Evolutionary conservation across 129 eudicot genomes (phyloP), one percentile per base, ranked within the genome.

Genomic region (Artemisia tridentata): DNA sequence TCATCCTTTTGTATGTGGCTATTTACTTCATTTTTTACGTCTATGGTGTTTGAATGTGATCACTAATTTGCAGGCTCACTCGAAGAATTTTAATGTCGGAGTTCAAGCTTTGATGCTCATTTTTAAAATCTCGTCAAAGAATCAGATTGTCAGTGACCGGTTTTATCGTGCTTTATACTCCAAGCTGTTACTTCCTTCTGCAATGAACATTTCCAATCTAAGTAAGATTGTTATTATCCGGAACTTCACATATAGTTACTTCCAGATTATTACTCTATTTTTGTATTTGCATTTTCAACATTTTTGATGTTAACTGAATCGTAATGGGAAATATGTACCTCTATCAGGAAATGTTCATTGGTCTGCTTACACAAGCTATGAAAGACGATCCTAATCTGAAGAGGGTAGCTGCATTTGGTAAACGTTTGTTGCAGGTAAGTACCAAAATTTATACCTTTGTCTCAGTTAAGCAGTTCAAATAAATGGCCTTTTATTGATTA

Each of bases 111-210:
- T 95, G 34, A 86, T 90, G 96, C 97, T 95, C 79, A 88, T 90
- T 67, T 93, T 88, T 50, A 95, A 90, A 75, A 95, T 95, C 74
- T 88, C 99, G 65, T 84, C 95, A 72, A 95, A 84, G 83, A 95
- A 90, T 78, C 97, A 95, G 68, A 76, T 90, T 52, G 97, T 88
- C 61, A 95, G 97, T 69, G 99, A 90, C 65, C 83, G 99, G 31
- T 95, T 95, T 82, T 95, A 90, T 82, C 96, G 99, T 58, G 97
- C 97, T 68, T 86, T 95, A 82, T 95, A 95, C 69, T 76, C 99
- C 72, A 95, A 95, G 73, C 88, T 95, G 49, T 79, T 95, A 51
- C 88, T 90, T 79, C 96, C 97, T 48, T 92, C 97, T 74, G 97
- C 97, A 4, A 86, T 90, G 91, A 90, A 84, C 78, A 80, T 91